Conservation (phyloP, 768 basidiomycete species). For the Rubroboletus satanas region DNA sequence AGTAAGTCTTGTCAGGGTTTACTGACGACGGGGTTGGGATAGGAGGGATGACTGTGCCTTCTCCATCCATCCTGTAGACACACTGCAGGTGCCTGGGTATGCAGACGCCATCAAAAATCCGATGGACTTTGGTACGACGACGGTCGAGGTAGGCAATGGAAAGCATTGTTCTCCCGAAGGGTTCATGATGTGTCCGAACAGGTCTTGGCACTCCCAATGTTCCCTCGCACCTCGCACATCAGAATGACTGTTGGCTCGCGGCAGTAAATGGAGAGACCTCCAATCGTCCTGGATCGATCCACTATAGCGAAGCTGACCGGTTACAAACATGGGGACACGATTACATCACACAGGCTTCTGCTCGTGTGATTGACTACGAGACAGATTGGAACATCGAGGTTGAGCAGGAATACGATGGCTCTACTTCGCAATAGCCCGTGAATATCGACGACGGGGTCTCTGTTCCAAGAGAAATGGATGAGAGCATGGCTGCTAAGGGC, state of each 20-base stretch:
- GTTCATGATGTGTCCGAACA: slow-evolving; percentile 54
- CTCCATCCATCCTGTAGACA: slow-evolving; percentile 68
- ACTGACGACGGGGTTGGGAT: slow-evolving; percentile 12
- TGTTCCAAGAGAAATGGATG: slow-evolving; percentile 47
- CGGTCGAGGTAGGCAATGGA: slow-evolving; percentile 69
- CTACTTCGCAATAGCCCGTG: slow-evolving; percentile 19
- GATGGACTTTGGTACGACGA: slow-evolving; percentile 91
- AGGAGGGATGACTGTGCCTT: slow-evolving; percentile 88
- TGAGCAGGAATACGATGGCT: slow-evolving; percentile 53
- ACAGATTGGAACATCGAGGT: slow-evolving; percentile 82
- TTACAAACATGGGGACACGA: slow-evolving; percentile 70
- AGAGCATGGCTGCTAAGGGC: slow-evolving; percentile 39
- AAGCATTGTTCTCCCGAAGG: slow-evolving; percentile 79
- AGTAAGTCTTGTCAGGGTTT: not conserved
- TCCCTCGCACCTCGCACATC: not conserved
- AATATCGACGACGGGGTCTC: slow-evolving; percentile 36
- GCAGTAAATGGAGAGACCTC: slow-evolving; percentile 70
- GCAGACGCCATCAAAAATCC: slow-evolving; percentile 70
- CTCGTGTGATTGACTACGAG: slow-evolving; percentile 77
- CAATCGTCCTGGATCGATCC: slow-evolving; percentile 72
- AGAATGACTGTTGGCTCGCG: slow-evolving; percentile 74
- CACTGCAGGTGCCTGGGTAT: slow-evolving; percentile 56
- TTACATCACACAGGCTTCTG: slow-evolving; percentile 65
- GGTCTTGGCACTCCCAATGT: not conserved
- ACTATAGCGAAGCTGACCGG: slow-evolving; percentile 67